Evolutionary conservation across 805 yeast genomes (phyloP).

Genomic region (Pichia kluyveri): DNA sequence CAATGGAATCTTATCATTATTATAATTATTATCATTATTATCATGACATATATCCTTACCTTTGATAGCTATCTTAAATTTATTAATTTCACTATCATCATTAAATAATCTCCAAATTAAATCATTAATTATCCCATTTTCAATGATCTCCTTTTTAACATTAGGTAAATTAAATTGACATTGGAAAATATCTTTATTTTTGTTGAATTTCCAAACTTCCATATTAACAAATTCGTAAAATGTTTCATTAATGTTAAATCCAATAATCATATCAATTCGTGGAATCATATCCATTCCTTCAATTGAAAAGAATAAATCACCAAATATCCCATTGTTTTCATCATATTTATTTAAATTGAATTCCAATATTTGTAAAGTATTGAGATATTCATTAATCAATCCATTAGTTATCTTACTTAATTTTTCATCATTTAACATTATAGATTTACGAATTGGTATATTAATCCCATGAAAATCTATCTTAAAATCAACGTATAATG

Average conservation of each 20-base stretch:
- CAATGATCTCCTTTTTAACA: slow-evolving; percentile 1
- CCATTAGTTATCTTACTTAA: background rate
- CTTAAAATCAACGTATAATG: background rate
- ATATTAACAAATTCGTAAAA: slow-evolving; percentile 4
- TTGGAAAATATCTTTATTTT: background rate
- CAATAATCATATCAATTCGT: slow-evolving; percentile 1
- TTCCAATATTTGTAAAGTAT: background rate
- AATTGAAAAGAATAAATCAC: background rate
- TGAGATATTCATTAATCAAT: background rate
- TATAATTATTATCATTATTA: background rate
- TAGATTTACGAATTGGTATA: background rate
- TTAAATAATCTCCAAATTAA: slow-evolving; percentile 2
- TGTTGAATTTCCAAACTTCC: background rate
- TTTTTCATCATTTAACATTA: background rate
- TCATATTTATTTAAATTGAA: slow-evolving; percentile 1
- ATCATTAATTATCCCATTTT: background rate
- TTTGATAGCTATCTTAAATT: background rate
- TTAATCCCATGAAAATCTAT: background rate
- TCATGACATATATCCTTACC: background rate
- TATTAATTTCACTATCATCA: slow-evolving; percentile 1
- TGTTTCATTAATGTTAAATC: background rate
- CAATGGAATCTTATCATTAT: background rate
- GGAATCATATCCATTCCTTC: background rate
- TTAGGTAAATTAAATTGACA: background rate
- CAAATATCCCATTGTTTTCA: background rate